Conservation (phyloP, 441 rosid genomes). For the Bocquillonia castaneifolia region DNA sequence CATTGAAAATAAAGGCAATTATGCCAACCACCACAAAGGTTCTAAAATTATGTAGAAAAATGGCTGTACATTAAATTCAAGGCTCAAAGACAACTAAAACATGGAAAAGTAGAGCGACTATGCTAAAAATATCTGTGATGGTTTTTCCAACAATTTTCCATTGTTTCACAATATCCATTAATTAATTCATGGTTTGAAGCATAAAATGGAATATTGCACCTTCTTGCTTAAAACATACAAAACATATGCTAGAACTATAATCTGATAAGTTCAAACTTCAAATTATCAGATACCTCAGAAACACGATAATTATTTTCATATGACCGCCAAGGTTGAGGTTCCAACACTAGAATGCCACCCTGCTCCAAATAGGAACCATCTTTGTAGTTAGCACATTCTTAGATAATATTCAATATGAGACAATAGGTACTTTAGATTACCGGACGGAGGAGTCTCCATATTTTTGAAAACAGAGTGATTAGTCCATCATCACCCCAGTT, state of each 20-base stretch:
- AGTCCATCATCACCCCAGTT: conserved; percentile 96
- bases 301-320: conserved; percentile 72
- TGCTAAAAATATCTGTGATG: neutral
- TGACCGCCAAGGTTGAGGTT: conserved; percentile 97
- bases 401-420: neutral
- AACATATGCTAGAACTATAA: neutral
- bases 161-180: too few relatives aligned
- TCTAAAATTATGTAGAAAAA: too few relatives aligned
- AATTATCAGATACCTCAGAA: conserved; percentile 78
- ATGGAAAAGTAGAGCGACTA: neutral
- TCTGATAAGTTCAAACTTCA: too few relatives aligned
- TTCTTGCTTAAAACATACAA: neutral
- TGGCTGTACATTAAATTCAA: too few relatives aligned
- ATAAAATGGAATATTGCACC: neutral
- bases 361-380: conserved; percentile 25
- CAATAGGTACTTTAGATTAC: conserved; percentile 31
- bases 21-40: too few relatives aligned
- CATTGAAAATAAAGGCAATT: too few relatives aligned
- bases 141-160: too few relatives aligned
- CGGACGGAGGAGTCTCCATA: conserved; percentile 74
- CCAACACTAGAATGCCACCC: conserved; percentile 88
- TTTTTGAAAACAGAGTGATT: conserved; percentile 60
- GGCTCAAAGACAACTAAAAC: too few relatives aligned
- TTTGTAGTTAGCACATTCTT: neutral
- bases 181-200: too few relatives aligned